Evolutionary conservation across 768 basidiomycete species (phyloP).

Genomic region (Lactarius psammicola): DNA sequence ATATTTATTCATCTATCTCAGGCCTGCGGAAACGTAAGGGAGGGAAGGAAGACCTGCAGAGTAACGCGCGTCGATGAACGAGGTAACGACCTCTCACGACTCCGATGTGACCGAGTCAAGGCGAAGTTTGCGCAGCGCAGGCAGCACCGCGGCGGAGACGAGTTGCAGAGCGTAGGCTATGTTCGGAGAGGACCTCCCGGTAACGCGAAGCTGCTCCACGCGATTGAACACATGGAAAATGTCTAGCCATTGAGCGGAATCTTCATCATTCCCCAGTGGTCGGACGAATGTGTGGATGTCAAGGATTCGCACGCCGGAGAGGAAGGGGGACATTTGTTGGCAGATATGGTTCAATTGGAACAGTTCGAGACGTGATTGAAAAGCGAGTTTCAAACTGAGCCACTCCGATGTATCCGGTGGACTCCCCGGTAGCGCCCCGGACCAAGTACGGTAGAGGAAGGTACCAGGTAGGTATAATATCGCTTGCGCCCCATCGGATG

Average conservation of each 20-base stretch:
- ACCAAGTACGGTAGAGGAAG: not conserved
- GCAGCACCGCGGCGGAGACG: not conserved
- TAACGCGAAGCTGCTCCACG: not conserved
- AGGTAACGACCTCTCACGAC: not conserved
- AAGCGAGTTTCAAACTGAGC: not conserved
- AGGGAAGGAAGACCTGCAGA: not conserved
- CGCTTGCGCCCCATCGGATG: not conserved
- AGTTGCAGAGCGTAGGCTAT: not conserved
- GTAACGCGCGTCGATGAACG: not conserved
- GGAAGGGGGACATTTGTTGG: not conserved
- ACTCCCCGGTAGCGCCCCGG: not conserved
- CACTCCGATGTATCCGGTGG: not conserved
- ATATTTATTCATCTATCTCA: not conserved
- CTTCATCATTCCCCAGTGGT: not conserved
- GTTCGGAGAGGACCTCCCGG: not conserved
- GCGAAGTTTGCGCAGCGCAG: not conserved
- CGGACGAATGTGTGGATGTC: not conserved
- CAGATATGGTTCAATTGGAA: slow-evolving; percentile 1
- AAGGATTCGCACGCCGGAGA: not conserved
- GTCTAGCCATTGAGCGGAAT: not conserved
- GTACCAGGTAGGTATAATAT: not conserved
- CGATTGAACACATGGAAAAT: slow-evolving; percentile 3
- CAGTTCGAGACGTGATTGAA: not conserved
- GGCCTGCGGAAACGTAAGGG: not conserved
- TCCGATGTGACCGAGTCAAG: not conserved